Conservation (phyloP, 2,329 filamentous ascomycete species). For the Aspergillus udagawae region DNA sequence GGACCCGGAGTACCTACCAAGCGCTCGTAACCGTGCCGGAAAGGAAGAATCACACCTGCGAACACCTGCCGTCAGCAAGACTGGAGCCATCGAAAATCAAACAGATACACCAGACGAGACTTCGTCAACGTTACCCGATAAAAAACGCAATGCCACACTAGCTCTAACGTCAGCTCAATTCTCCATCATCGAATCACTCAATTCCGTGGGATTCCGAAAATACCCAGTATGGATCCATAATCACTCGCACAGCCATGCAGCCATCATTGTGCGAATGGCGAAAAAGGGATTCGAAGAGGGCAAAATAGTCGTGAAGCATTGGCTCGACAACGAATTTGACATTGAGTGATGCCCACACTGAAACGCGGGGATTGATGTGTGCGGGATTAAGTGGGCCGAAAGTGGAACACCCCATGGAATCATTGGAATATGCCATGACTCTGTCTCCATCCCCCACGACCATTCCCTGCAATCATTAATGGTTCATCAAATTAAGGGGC, state of each 20-base stretch:
- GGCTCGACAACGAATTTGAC: conserved; percentile 71
- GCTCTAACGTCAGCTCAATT: conserved; percentile 79
- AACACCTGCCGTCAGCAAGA: background rate
- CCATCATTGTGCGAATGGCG: conserved; percentile 72
- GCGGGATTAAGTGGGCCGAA: background rate
- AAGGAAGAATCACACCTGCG: conserved; percentile 7
- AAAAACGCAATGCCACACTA: conserved; percentile 58
- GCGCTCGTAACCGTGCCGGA: conserved; percentile 43
- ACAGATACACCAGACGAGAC: background rate
- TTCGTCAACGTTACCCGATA: background rate
- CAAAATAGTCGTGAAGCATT: conserved; percentile 72
- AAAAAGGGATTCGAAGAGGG: conserved; percentile 73
- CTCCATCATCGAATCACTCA: conserved; percentile 73
- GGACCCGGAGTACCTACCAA: conserved; percentile 65
- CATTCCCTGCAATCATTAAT: background rate
- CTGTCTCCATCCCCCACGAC: background rate
- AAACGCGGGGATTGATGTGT: background rate
- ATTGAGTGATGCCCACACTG: conserved; percentile 36
- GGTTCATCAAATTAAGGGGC: background rate
- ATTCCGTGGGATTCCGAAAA: conserved; percentile 58
- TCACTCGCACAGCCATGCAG: conserved; percentile 76
- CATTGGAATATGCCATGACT: background rate
- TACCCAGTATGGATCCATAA: conserved; percentile 56
- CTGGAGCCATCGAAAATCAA: conserved; percentile 1
- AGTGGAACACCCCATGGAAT: background rate